Evolutionary conservation across 192 early-diverging fungal species (phyloP), one percentile per base, ranked within the genome.

Genomic region (Entophlyctis helioformis): DNA sequence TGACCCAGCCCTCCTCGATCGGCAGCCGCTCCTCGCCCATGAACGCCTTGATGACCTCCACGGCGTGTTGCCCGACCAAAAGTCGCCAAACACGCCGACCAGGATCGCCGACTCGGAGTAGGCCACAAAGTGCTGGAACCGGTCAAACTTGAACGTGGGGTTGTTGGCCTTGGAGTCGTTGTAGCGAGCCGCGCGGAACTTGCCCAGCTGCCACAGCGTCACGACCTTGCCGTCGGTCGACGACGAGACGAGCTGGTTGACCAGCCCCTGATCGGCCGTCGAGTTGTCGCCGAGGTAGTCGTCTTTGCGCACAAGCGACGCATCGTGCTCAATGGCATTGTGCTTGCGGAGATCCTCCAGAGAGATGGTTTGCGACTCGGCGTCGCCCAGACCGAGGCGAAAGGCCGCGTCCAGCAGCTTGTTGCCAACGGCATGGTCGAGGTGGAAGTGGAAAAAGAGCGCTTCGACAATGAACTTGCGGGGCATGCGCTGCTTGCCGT

Each of bases 251-350:
- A 65, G 26, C 22, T 44, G 39, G 10, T 49, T 29, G 13, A 55
- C 32, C 12, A 65, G 46, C 5, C 11, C 44, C 16, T 25, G 18
- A 26, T 57, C 36, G 28, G 39, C 24, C 12, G 24, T 1, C 18
- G 15, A 19, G 50, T 50, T 53, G 52, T 67, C 51, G n/a, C 64
- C 64, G 34, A 67, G 44, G 36, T 19, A 32, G 18, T 19, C 24
- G 42, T 67, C 64, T 18, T 47, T 25, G 0, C 64, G 36, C 11
- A 54, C 28, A 22, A 67, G 44, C 24, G 59, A 62, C 5, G 51
- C 50, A 25, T 67, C 64, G 46, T 67, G 64, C 42, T 67, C 59
- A 12, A 67, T 54, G 19, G n/a, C n/a, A n/a, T n/a, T n/a, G n/a
- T n/a, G n/a, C n/a, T n/a, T 26, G 10, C 39, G 32, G 3, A 53